These are phyloP conservation scores for Cytospora piceicola DNA, from an alignment of 2,329 filamentous ascomycete genomes.

Conservation along the genomic window DNA sequence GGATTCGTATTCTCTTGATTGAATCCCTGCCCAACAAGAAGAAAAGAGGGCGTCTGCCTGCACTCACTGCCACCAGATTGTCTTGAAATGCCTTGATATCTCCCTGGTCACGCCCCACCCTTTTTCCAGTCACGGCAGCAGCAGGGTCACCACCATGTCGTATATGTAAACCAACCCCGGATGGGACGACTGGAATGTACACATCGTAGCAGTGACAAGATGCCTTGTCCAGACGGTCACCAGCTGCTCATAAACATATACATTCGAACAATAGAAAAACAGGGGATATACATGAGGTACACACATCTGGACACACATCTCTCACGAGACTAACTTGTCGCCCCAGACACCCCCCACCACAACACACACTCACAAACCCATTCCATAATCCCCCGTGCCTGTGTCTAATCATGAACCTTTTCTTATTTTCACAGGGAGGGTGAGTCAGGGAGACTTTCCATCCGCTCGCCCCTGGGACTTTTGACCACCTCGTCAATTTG, in stretches of 20 bases:
- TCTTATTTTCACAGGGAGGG: slow-evolving; percentile 14
- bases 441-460: slow-evolving; percentile 20
- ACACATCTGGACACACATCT: background rate
- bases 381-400: background rate
- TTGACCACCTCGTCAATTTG: slow-evolving; percentile 11
- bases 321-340: slow-evolving; percentile 17
- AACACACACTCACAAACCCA: background rate
- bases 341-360: slow-evolving; percentile 11
- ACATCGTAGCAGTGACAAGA: slow-evolving; percentile 13
- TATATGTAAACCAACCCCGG: background rate
- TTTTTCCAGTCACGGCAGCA: background rate
- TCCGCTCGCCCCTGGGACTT: slow-evolving; percentile 5
- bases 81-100: background rate
- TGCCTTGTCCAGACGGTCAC: slow-evolving; percentile 11
- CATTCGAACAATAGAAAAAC: slow-evolving; percentile 7
- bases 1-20: no score
- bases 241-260: slow-evolving; percentile 10
- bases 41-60: background rate
- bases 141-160: background rate
- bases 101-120: background rate
- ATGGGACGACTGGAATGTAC: slow-evolving; percentile 4
- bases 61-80: background rate
- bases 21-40: no score
- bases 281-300: background rate
- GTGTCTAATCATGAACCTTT: background rate